Base-by-base conservation (phyloP, 306 rosid species). In the Heteromeles arbutifolia region DNA sequence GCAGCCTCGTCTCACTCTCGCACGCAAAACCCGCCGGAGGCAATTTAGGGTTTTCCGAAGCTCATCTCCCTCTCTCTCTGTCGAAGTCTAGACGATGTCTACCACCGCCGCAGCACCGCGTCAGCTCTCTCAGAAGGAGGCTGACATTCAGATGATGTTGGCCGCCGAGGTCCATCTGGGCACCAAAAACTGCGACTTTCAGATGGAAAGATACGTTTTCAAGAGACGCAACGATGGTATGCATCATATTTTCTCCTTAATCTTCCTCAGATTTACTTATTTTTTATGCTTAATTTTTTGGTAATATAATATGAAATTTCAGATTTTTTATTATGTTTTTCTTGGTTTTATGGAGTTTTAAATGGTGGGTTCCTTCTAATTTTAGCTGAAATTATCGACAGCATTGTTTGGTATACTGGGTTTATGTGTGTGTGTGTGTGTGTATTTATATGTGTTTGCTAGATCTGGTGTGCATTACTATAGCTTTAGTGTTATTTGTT, bases 201-300 rank as follows among this genome's bases (percentile, higher is more conserved):
- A 93, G 72, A 91, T 93, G 97, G 98, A 90, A n/a, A 86, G 98
- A 2, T 93, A 91, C 74, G 93, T 86, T 31, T 93, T 91, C 86
- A 93, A 93, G 85, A 92, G 98, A 74, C 93, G 98, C 8, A 87
- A 83, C 8, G 98, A 94, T 12, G 98, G 98, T 93, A 29, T 7
- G 45, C 32, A 58, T 41, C 26, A 1, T 8, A 18, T 48, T 32
- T 22, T 14, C 3, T 50, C 43, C 52, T 12, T 26, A 8, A 8
- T 39, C 52, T 21, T 8, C 37, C 13, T 25, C 41, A 21, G n/a
- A 0, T 6, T 68, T 22, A 31, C 67, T 29, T 2, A 25, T 67
- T 45, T 9, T 19, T 32, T 21, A 10, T 34, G n/a, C 44, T 1
- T 6, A 37, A 11, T 17, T 3, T 48, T 72, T 19, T 74, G 37